Evolutionary conservation across 768 basidiomycete genomes (phyloP), one percentile per base, ranked within the genome.

Genomic region (Cyclocybe aegerita): DNA sequence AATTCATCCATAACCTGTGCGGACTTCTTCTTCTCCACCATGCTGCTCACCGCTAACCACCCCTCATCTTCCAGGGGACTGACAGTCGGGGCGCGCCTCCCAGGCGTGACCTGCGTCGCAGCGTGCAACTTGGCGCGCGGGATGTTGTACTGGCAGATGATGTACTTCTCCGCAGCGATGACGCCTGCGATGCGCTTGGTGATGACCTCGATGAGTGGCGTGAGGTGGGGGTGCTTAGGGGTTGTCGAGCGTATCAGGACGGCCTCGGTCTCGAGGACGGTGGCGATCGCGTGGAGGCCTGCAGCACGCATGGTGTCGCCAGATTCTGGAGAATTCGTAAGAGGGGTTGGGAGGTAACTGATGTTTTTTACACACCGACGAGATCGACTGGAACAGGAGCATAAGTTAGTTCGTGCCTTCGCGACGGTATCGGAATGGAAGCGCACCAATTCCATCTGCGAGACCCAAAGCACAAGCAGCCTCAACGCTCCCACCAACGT

Each of bases 291-390:
- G 66, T 90, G 90, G 48, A 98, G 77, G 34, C 96, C 97, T 0
- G 95, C 95, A 17, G 96, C 97, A 32, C 96, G 91, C 97, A 99
- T 99, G 7, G 97, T 99, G 62, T 99, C 97, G 38, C 97, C 97
- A 12, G 96, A 99, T 72, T 98, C 96, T 95, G 65, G 36, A 42
- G 42, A 30, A 43, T 47, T 7, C 3, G 38, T 52, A 3, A 43
- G 17, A 23, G 34, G 39, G 6, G 39, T 14, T n/a, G 12, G 6
- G 39, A 12, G 37, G 9, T 31, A 23, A 14, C n/a, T 4, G 31
- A 32, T 39, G 32, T 30, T 33, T 11, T 16, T 7, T 23, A 75
- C 85, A 60, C 55, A 93, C 94, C 89, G 55, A 98, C 96, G 45
- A 99, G 86, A 70, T 99, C 96, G 43, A 99, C 94, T 94, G 60